Base-by-base conservation (phyloP, 495 filamentous ascomycete genomes). In the Trichocladium uniseriatum region DNA sequence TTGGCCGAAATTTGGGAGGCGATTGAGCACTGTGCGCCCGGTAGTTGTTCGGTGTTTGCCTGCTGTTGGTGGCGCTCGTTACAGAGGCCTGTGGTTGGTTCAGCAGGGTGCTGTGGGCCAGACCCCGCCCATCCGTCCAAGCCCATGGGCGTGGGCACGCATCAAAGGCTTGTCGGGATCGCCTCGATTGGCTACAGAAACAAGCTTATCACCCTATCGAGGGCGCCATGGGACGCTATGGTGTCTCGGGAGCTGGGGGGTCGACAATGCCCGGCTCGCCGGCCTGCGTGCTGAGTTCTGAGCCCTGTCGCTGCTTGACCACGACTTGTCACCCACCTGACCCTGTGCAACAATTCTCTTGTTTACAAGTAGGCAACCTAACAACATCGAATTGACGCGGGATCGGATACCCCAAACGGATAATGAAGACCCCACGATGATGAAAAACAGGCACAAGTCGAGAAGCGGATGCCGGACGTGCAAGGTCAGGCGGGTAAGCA, bases 401-500 rank as follows among this genome's bases (percentile, higher is more conserved):
- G 11, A 11, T 10, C 5, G 9, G 3, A 32, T 10, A 44, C 40
- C 20, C 44, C 18, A 32, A 19, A 31, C 22, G 38, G 14, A 31
- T 38, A 22, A 42, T 15, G 16, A 41, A 20, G 14, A 20, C 34
- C 45, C 39, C 47, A 35, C 31, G 2, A 32, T 32, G 31, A 66
- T 62, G 58, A 66, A 64, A 54, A 64, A 66, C 48, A 64, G 47
- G 43, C 58, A 60, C 19, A 66, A 66, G 52, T 62, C 57, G 38
- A 44, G 63, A 53, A 64, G 55, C 37, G 63, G 63, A 3, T 66
- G 63, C 43, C 52, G 59, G 47, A 64, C 54, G 3, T 66, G 63
- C 51, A 66, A 66, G 49, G 42, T 55, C 39, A 52, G 57, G 47
- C 51, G 63, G 46, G 63, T 66, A 57, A 24, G 63, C 15, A 18